Base-by-base conservation (phyloP, 2,329 filamentous ascomycete species). In the Penicillium sp. region DNA sequence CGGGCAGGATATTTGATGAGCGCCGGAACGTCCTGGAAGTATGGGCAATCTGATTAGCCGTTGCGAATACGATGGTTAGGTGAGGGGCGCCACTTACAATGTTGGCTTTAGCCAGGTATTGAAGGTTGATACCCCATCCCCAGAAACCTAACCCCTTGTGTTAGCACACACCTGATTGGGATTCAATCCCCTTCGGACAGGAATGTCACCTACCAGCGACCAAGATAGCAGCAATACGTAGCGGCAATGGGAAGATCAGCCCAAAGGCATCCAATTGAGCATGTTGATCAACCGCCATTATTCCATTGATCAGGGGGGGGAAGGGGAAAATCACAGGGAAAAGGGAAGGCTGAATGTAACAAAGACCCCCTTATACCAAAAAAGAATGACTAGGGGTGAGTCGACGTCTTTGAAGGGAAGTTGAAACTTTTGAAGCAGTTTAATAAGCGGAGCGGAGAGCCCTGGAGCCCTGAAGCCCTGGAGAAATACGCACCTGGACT, bases 121-220 rank as follows among this genome's bases (percentile, higher is more conserved):
- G 92, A 41, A 97, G 85, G 78, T 97, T 97, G 67, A 89, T 77
- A 64, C 89, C 92, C 92, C 93, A 99, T 73, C 91, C 92, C 93
- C 93, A 97, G 70, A 96, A 88, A 67, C 91, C 92, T 95, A 35
- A 65, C 35, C 31, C 55, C 63, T 35, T 58, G 42, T 62, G 50
- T 62, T 53, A 64, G 40, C 35, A 45, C 13, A 46, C 23, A 8
- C 17, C 50, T 38, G 23, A 17, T 47, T 35, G n/a, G 17, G 25
- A 23, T 23, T 35, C n/a, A 19, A 13, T 10, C 10, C 41, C 40
- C 42, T 23, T 31, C 15, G 43, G 41, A 19, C 41, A 51, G 27
- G 41, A 47, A 47, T 29, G 29, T 54, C 47, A 68, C 82, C 63
- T 81, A 95, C 92, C 93, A 63, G 95, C 80, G 53, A 96, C 89